phyloP scores from a whole-genome alignment of 1,139 yeast species.

The Candida buenavistaensis region DNA sequence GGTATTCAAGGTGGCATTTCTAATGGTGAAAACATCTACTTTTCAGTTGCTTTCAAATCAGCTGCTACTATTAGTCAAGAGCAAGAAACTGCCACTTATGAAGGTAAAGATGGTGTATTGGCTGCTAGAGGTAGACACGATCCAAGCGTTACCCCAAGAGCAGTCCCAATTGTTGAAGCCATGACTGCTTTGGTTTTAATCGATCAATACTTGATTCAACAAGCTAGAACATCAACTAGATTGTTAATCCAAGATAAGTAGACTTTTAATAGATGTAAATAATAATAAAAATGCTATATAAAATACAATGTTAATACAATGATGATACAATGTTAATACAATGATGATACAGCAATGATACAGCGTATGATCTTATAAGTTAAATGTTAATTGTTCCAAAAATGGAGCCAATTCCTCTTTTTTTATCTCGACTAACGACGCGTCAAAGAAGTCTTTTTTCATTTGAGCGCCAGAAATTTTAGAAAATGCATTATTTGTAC shows the following conservation, averaged over 20 bases:
- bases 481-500: constrained; percentile 72
- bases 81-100: constrained; percentile 84
- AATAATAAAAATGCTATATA: neutral
- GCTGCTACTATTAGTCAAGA: constrained; percentile 97
- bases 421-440: constrained; percentile 86
- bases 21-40: constrained; percentile 92
- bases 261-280: neutral
- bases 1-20: constrained; percentile 98
- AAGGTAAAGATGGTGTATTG: constrained; percentile 80
- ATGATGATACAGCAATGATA: too few species aligned
- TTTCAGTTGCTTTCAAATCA: constrained; percentile 94
- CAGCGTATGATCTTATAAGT: constrained; percentile 2
- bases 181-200: constrained; percentile 94
- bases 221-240: constrained; percentile 64
- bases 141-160: constrained; percentile 97
- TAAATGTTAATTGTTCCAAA: constrained; percentile 66
- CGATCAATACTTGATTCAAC: constrained; percentile 82
- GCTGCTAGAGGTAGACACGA: constrained; percentile 98
- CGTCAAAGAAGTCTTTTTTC: constrained; percentile 90
- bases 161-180: constrained; percentile 97
- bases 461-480: constrained; percentile 82
- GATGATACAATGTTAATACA: too few species aligned
- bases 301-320: too few species aligned
- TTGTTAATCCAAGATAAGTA: constrained; percentile 12
- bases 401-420: constrained; percentile 88